Evolutionary conservation across 805 yeast species (phyloP), one percentile per base, ranked within the genome.

Genomic region (Zygosaccharomyces pseudorouxii): DNA sequence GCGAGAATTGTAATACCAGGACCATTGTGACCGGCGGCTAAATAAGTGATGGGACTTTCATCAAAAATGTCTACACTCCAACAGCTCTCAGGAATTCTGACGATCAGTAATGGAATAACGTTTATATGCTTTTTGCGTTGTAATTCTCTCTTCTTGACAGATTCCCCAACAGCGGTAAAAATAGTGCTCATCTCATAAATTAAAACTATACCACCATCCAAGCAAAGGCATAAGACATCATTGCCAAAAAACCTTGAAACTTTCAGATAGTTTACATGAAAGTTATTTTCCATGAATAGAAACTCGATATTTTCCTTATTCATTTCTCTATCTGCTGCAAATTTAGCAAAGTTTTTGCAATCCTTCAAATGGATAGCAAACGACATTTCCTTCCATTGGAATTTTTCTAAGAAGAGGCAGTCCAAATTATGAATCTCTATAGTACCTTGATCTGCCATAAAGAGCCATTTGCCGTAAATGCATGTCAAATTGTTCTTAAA

Each of bases 141-240:
- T 14, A 40, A 20, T 3, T 20, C 30, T n/a, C 38, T 39, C n/a
- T 16, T 33, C 23, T 31, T 30, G 30, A 31, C 18, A 25, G 28
- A 33, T 10, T 38, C 33, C 9, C 22, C 23, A 8, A 29, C 23
- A 12, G 41, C 29, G 18, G 19, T 23, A 16, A 40, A 12, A 16
- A 79, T 51, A 2, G 60, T 56, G 4, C 60, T 62, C 1, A 73
- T 48, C 45, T 70, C 60, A 56, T 56, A 71, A 0, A 82, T 50
- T 42, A 76, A 50, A 0, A 73, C 69, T 5, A 75, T 55, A 0
- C 88, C 88, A 59, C 79, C 80, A 57, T 82, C 88, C 12, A 71
- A 55, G 40, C 83, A 78, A 3, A 71, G 71, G 1, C 70, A 73
- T 5, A 85, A 49, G 0, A 77, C 74, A 46, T 75, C 77, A 14